Evolutionary conservation across 2,329 filamentous ascomycete genomes (phyloP).

Genomic region (Colletotrichum siamense): DNA sequence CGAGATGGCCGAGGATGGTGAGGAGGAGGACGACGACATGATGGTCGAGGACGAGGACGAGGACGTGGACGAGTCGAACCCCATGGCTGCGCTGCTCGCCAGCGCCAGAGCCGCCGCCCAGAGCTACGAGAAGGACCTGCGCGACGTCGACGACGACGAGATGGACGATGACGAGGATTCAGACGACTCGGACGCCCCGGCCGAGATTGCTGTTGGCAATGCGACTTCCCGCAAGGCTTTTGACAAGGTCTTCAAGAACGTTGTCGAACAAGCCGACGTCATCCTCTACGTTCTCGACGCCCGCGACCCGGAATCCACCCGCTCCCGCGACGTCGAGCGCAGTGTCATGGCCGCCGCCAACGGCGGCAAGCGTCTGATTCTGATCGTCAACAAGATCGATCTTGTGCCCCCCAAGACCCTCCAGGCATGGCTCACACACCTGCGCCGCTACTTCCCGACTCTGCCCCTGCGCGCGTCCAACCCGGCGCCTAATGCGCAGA

Average conservation of each 20-base stretch:
- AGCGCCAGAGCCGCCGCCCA: conserved; percentile 81
- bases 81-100: conserved; percentile 89
- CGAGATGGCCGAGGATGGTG: conserved; percentile 50
- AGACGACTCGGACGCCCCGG: conserved; percentile 62
- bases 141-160: conserved; percentile 62
- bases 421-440: conserved; percentile 82
- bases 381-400: conserved; percentile 96
- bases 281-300: conserved; percentile 93
- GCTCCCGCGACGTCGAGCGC: conserved; percentile 89
- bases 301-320: conserved; percentile 87
- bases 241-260: conserved; percentile 95
- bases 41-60: conserved; percentile 57
- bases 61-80: conserved; percentile 75
- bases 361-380: conserved; percentile 85
- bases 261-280: conserved; percentile 88
- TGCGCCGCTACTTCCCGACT: conserved; percentile 90
- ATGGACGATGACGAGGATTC: conserved; percentile 44
- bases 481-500: conserved; percentile 83
- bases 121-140: conserved; percentile 72
- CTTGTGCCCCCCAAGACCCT: conserved; percentile 83
- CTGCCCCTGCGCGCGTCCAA: conserved; percentile 86
- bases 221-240: conserved; percentile 82
- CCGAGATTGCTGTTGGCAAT: conserved; percentile 55
- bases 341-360: conserved; percentile 87
- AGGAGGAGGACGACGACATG: conserved; percentile 53